Conservation (phyloP, 371 early-diverging fungal genomes). For the Blastocladiella emersonii region DNA sequence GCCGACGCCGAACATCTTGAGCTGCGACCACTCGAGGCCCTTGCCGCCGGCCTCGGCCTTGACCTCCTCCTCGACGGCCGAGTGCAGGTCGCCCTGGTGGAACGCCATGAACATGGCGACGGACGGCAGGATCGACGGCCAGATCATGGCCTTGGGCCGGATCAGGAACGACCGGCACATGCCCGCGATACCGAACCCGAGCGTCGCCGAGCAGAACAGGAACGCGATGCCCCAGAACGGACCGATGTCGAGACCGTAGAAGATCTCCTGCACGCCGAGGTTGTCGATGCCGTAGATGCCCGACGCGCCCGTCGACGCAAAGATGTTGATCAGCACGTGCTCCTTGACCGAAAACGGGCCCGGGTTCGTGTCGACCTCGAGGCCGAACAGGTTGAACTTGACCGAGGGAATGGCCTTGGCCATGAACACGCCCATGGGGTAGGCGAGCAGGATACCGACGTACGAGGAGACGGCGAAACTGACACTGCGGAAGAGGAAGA, state of each 20-base stretch:
- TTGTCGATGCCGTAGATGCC: slow-evolving; percentile 40
- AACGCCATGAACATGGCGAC: slow-evolving; percentile 59
- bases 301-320: neutral
- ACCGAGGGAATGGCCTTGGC: slow-evolving; percentile 23
- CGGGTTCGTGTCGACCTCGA: slow-evolving; percentile 37
- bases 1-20: slow-evolving; percentile 48
- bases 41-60: no score
- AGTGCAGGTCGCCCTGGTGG: slow-evolving; percentile 32
- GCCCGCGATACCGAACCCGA: slow-evolving; percentile 77
- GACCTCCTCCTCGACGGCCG: slow-evolving; percentile 8
- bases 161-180: slow-evolving; percentile 57
- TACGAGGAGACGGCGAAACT: slow-evolving; percentile 23
- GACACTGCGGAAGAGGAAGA: slow-evolving; percentile 36
- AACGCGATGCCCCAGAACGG: slow-evolving; percentile 41
- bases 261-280: slow-evolving; percentile 45
- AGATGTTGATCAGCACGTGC: slow-evolving; percentile 40
- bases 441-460: neutral
- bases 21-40: slow-evolving; percentile 37
- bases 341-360: slow-evolving; percentile 79
- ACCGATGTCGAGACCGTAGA: slow-evolving; percentile 42
- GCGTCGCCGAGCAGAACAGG: slow-evolving; percentile 53
- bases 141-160: slow-evolving; percentile 68
- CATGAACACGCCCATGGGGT: slow-evolving; percentile 16
- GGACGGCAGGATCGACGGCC: slow-evolving; percentile 60
- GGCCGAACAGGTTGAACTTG: slow-evolving; percentile 20